Base-by-base conservation (phyloP, 495 filamentous ascomycete species). In the Chaetomium tenue region DNA sequence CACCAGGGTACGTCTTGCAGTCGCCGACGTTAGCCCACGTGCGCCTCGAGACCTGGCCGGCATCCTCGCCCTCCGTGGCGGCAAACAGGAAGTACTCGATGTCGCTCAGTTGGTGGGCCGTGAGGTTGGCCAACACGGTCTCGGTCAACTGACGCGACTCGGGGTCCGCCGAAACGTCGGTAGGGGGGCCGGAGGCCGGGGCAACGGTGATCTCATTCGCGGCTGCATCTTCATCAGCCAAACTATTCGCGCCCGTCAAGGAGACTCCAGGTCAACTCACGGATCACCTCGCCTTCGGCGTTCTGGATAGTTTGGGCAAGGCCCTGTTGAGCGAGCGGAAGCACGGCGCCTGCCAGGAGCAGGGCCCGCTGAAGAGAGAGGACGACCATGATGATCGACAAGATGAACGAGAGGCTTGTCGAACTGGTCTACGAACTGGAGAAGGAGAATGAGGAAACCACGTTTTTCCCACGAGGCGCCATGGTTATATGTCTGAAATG, bases 1-100 rank as follows among this genome's bases (percentile, higher is more conserved):
- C 81, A 11, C 78, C 82, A 4, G 83, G 83, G 58, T 78, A 80
- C 16, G 75, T 68, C 73, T 83, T 84, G 76, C 83, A 86, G 37
- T 60, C 58, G 11, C 71, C 66, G 15, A 60, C 66, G 22, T 16
- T 40, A 18, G 13, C 12, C 39, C 39, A 25, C 48, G 39, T 50
- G 50, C 42, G 47, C 20, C 42, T 56, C 15, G 44, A 23, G 28
- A 23, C 53, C 30, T 56, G 37, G 9, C 47, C 16, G n/a, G 40
- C 53, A 15, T 28, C 54, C 2, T 42, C 48, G 23, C 3, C 48
- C 16, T 11, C 18, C 23, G 39, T 15, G 20, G 61, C 42, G 22
- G 58, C 26, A 60, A 69, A 69, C 16, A 20, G 25, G 58, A 69
- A 69, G 15, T 67, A 57, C 3, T 65, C 57, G 12, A 67, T 59